Percentiles rank a stretch among this genome's conserved stretches.
These are phyloP conservation scores for Alisma plantagoaquatica DNA, from an alignment of 106 monocot species.

Conservation along the genomic window DNA sequence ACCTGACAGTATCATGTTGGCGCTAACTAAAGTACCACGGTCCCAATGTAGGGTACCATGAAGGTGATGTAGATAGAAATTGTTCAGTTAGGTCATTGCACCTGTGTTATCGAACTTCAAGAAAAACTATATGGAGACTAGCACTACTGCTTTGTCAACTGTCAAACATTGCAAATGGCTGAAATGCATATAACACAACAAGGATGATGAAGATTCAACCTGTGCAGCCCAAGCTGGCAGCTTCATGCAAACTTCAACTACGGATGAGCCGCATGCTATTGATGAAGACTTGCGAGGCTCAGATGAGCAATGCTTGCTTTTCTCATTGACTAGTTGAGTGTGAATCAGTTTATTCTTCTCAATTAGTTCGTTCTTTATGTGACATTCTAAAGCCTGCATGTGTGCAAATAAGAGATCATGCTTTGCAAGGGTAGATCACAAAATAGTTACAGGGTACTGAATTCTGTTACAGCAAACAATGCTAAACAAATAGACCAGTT, in stretches of 20 bases:
- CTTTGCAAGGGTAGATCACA: too few relatives aligned
- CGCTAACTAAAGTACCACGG: too few relatives aligned
- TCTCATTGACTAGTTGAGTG: constrained; percentile 27
- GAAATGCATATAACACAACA: too few relatives aligned
- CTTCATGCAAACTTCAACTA: constrained; percentile 73
- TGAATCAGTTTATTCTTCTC: constrained; percentile 68
- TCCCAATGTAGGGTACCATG: too few relatives aligned
- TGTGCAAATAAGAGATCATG: background rate
- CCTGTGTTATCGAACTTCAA: background rate
- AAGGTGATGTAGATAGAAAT: background rate
- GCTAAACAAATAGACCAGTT: background rate
- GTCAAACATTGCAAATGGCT: too few relatives aligned
- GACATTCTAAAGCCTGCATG: constrained; percentile 66
- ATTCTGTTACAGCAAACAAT: background rate
- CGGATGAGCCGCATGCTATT: constrained; percentile 64
- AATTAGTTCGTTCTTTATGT: constrained; percentile 76
- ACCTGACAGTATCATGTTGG: too few relatives aligned
- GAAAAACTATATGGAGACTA: too few relatives aligned
- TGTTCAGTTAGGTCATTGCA: too few relatives aligned
- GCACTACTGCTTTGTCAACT: too few relatives aligned
- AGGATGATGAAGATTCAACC: too few relatives aligned
- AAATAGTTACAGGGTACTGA: background rate
- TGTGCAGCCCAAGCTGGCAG: constrained; percentile 84
- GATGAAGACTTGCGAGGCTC: constrained; percentile 51
- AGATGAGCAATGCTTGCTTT: constrained; percentile 17